Base-by-base conservation (phyloP, 148 eudicot genomes). In the Hydrangea macrophylla region DNA sequence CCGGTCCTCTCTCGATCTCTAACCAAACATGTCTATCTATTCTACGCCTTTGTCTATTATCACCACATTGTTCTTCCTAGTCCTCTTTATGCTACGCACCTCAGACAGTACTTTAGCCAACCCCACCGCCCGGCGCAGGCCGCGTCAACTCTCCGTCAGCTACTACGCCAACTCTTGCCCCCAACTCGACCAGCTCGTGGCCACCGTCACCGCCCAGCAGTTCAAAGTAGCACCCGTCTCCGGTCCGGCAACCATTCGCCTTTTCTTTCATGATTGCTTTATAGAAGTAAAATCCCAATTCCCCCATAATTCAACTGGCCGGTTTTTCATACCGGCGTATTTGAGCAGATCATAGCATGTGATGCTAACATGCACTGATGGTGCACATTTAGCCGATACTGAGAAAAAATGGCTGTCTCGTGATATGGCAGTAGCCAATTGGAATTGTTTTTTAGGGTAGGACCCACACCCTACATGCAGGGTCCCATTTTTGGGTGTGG, bases 201-300 rank as follows among this genome's bases (percentile, higher is more conserved):
- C 58, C 26, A 81, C 92, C 3, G 73, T 93, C 68, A 93, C 98
- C 13, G 73, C 95, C 5, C 81, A 82, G 11, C 76, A 69, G 73
- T 88, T 82, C 55, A 84, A 76, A 37, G 82, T 70, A 33, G 58
- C 89, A 0, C 97, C 97, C 3, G 72, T 83, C 39, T 70, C 87
- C 7, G 96, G 80, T 12, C 88, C 97, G 3, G 97, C 97, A 59
- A 90, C 98, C 55, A 85, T 94, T 74, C 85, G 96, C 59, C 90
- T 94, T 25, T 94, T 94, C 85, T 94, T 90, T 80, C 97, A 94
- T 65, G 98, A 94, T 74, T 94, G 98, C 69, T 94, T 94, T 67
- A 89, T 94, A 48, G 81, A 87, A 76, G 98, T 92, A 84, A 63
- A 55, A 42, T 53, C 10, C 44, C 40, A 35, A 2, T 37, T 39